These are phyloP conservation scores for Aegilops speltoides DNA, from an alignment of 176 grass and related monocot genomes.

Conservation along the genomic window DNA sequence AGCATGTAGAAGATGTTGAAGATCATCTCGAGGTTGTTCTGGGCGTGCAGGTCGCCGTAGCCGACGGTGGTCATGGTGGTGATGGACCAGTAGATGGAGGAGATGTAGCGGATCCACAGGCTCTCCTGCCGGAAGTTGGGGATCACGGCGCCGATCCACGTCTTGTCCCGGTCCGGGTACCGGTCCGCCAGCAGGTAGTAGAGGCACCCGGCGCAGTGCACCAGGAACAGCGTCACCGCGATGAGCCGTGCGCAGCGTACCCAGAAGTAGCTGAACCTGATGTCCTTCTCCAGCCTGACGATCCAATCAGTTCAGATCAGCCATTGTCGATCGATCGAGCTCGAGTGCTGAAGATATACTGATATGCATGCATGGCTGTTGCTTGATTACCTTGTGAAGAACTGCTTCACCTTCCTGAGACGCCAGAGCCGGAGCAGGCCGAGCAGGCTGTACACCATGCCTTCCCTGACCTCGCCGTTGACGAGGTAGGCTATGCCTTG, in stretches of 20 bases:
- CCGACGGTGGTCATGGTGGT: conserved; percentile 99
- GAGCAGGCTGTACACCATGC: conserved; percentile 58
- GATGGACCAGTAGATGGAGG: conserved; percentile 91
- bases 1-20: conserved; percentile 99
- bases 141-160: conserved; percentile 88
- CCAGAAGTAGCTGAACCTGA: conserved; percentile 99
- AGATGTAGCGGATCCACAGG: conserved; percentile 84
- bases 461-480: conserved; percentile 60
- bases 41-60: conserved; percentile 89
- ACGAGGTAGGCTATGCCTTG: conserved; percentile 70
- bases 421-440: conserved; percentile 87
- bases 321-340: neutral
- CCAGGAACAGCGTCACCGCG: conserved; percentile 80
- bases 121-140: conserved; percentile 83
- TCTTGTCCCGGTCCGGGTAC: conserved; percentile 77
- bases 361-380: too few relatives aligned
- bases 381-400: conserved; percentile 76
- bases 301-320: neutral
- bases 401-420: conserved; percentile 84
- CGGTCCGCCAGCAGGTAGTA: conserved; percentile 85
- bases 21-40: conserved; percentile 93
- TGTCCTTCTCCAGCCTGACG: conserved; percentile 88
- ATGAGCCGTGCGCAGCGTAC: conserved; percentile 68
- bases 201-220: conserved; percentile 83
- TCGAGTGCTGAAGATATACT: too few relatives aligned